Evolutionary conservation across 2,329 filamentous ascomycete genomes (phyloP), one percentile per base, ranked within the genome.

Genomic region (Coleophoma crateriformis): DNA sequence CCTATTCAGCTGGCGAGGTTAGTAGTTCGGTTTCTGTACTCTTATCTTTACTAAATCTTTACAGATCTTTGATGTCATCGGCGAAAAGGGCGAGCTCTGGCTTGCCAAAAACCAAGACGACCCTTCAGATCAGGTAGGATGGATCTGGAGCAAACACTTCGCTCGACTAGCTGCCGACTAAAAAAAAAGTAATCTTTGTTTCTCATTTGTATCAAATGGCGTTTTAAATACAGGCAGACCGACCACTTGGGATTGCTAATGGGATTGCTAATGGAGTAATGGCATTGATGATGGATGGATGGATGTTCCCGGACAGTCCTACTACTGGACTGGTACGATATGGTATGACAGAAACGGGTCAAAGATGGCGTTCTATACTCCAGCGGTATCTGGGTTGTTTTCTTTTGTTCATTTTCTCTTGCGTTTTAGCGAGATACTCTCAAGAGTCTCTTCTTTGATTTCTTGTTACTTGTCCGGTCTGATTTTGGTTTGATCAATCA

Each of bases 141-240:
- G 94, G 94, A 96, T 99, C 62, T 99, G 94, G 94, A 95, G 91
- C 62, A 96, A 96, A 68, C 94, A 99, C 71, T 99, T 99, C 75
- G 87, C 87, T 39, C 75, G 75, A 48, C 64, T 81, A 45, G 69
- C 69, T 32, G 60, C 62, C n/a, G 66, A 67, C 47, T 65, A 50
- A 57, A 53, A 46, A 13, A 17, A 17, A 32, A 32, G 6, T 27
- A 19, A 32, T 33, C 32, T 17, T 27, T 33, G 22, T 33, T 32
- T 45, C 11, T 46, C 35, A 19, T 46, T 19, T 46, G 11, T 44
- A 27, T 32, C 32, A 22, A 44, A 33, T 22, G 41, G 41, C 41
- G 41, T 44, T 44, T 41, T 41, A 14, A 44, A 32, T 22, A 27
- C 22, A 44, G 41, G 27, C 20, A 44, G 27, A 22, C 39, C 22